Evolutionary conservation across 2,329 filamentous ascomycete genomes (phyloP).

Genomic region (Penicillium sp.): DNA sequence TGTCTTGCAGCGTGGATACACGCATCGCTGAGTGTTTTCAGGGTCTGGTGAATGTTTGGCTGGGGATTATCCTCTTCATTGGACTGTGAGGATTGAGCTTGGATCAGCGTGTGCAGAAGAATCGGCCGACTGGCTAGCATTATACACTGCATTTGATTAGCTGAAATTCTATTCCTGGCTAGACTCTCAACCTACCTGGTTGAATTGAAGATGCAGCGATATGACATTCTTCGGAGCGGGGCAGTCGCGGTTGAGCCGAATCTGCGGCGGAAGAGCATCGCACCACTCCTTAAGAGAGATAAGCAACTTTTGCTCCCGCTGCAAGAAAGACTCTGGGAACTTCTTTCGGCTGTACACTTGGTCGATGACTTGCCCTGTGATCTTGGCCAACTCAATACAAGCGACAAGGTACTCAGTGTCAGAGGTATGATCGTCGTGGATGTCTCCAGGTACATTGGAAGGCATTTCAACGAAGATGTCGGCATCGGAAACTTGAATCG

Average conservation of each 20-base stretch:
- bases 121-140: conserved; percentile 38
- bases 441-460: conserved; percentile 18
- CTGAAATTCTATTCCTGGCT: neutral
- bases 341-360: conserved; percentile 28
- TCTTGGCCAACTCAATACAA: conserved; percentile 31
- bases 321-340: conserved; percentile 29
- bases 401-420: conserved; percentile 31
- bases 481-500: conserved; percentile 46
- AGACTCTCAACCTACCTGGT: conserved; percentile 20
- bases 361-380: conserved; percentile 25
- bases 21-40: conserved; percentile 32
- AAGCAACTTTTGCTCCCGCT: conserved; percentile 34
- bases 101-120: conserved; percentile 32
- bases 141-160: conserved; percentile 28
- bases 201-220: conserved; percentile 35
- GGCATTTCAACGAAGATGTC: conserved; percentile 41
- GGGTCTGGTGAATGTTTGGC: conserved; percentile 17
- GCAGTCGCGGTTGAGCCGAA: conserved; percentile 22
- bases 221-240: conserved; percentile 22
- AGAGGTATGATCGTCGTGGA: conserved; percentile 28
- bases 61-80: conserved; percentile 1
- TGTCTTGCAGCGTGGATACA: conserved; percentile 34
- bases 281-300: conserved; percentile 33
- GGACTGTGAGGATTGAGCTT: conserved; percentile 9
- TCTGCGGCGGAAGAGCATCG: conserved; percentile 28